These are phyloP conservation scores for Malassezia nana DNA, from an alignment of 1,284 basidiomycete genomes.

Conservation along the genomic window DNA sequence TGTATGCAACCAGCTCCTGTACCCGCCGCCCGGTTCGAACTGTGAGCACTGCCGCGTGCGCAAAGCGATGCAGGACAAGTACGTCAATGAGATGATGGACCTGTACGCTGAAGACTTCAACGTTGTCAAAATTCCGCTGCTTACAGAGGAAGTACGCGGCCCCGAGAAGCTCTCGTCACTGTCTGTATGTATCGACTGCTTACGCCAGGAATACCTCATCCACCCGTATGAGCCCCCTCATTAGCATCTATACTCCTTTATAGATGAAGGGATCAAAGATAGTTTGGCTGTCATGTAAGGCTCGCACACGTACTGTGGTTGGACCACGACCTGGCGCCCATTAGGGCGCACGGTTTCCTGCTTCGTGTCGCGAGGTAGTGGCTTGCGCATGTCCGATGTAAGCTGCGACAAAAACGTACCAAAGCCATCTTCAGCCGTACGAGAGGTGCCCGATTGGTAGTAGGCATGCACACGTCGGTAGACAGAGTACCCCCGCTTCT, in stretches of 20 bases:
- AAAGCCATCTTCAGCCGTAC: slow-evolving; percentile 72
- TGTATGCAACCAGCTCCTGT: slow-evolving; percentile 92
- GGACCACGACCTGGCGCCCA: slow-evolving; percentile 27
- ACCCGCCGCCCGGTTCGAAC: slow-evolving; percentile 78
- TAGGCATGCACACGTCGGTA: slow-evolving; percentile 74
- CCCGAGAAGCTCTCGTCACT: slow-evolving; percentile 74
- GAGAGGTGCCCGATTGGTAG: slow-evolving; percentile 64
- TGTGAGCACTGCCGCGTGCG: slow-evolving; percentile 91
- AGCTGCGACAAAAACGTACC: slow-evolving; percentile 55
- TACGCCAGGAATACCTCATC: slow-evolving; percentile 26
- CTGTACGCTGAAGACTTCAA: slow-evolving; percentile 46
- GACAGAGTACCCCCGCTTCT: slow-evolving; percentile 73
- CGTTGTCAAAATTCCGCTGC: slow-evolving; percentile 63
- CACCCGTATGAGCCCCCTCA: slow-evolving; percentile 33
- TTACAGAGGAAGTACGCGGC: slow-evolving; percentile 93
- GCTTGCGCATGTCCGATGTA: slow-evolving; percentile 63
- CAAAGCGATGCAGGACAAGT: slow-evolving; percentile 83
- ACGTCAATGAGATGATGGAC: slow-evolving; percentile 43
- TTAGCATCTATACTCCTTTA: slow-evolving; percentile 6
- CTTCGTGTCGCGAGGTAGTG: slow-evolving; percentile 31
- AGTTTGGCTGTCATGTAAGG: slow-evolving; percentile 9
- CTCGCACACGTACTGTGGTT: slow-evolving; percentile 31
- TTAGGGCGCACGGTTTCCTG: slow-evolving; percentile 26
- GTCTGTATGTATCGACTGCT: slow-evolving; percentile 17
- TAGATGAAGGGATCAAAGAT: slow-evolving; percentile 13